phyloP scores from a whole-genome alignment of 177 flowering plant species.

The Telopea speciosissima region DNA sequence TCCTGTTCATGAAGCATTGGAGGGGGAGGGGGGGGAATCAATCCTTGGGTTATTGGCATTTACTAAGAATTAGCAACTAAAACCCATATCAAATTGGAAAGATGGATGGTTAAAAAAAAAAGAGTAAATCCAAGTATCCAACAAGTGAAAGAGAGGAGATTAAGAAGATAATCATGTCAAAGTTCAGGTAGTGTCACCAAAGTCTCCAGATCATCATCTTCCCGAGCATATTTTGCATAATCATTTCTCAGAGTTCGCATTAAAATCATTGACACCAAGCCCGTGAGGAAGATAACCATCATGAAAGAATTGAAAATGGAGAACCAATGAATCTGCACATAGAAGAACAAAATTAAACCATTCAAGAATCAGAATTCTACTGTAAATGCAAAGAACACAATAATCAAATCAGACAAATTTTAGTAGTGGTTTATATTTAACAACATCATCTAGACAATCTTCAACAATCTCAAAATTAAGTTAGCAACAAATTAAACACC shows the following conservation, averaged over 20 bases:
- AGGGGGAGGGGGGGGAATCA: background rate
- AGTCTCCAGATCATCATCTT: slow-evolving; percentile 96
- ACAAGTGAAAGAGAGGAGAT: background rate
- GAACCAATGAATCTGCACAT: slow-evolving; percentile 95
- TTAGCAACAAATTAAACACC: no score
- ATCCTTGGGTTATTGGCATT: background rate
- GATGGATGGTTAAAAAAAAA: background rate
- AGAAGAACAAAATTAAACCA: background rate
- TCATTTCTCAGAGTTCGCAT: slow-evolving; percentile 99
- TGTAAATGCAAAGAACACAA: background rate
- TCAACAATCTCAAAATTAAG: no score
- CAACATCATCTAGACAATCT: no score
- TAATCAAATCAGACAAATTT: background rate
- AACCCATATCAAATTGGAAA: background rate
- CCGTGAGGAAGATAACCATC: slow-evolving; percentile 99
- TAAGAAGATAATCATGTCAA: background rate
- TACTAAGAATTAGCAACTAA: background rate
- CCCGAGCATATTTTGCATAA: slow-evolving; percentile 97
- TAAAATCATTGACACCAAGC: slow-evolving; percentile 96
- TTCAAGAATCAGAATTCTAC: background rate
- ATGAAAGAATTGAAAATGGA: slow-evolving; percentile 98
- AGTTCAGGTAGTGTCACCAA: slow-evolving; percentile 43
- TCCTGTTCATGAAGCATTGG: slow-evolving; percentile 43
- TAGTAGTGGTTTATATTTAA: no score
- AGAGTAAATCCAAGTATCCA: background rate